Base-by-base conservation (phyloP, 805 yeast species). In the Kurtzmaniella cleridarum region DNA sequence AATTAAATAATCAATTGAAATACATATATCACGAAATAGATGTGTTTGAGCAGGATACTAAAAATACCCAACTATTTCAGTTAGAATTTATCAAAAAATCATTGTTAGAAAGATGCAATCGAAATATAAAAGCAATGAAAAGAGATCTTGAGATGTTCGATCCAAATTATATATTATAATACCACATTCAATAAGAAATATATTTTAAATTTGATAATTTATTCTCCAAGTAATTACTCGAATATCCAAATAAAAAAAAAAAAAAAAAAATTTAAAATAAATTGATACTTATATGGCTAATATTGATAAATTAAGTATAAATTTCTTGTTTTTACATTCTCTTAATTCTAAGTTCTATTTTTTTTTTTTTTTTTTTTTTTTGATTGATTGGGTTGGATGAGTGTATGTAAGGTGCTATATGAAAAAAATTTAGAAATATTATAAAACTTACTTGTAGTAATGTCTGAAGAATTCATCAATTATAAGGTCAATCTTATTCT, bases 391-490 rank as follows among this genome's bases (percentile, higher is more conserved):
- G 8, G 10, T 26, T 26, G 11, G 11, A 8, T 8, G 10, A 26
- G 30, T 27, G n/a, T 27, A 27, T 27, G 4, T 11, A 11, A 13
- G 5, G 5, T 12, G 4, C 10, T 27, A 13, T 8, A 26, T 11
- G 10, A 17, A 32, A 29, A 15, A 20, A 20, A 20, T 20, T 20
- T 20, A 20, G 24, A 20, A 20, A 5, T 5, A 5, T 20, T 8
- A 20, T 20, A 20, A 20, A 20, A 8, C 8, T 20, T 5, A 20
- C n/a, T 29, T 27, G 32, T 18, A 30, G 38, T 31, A 39, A 66
- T 64, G 69, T 47, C 65, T 15, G 73, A 20, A 20, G 24, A 69
- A 46, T 69, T 67, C 45, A 41, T 64, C 43, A 64, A 68, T 46
- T 69, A 65, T 48, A 63, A 60, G 41, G 74, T 69, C 9, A 58